A percentile compares a stretch with the other conserved stretches of the same genome.
These are phyloP conservation scores for Brassica napus DNA, from an alignment of 345 rosid species.

Conservation along the genomic window DNA sequence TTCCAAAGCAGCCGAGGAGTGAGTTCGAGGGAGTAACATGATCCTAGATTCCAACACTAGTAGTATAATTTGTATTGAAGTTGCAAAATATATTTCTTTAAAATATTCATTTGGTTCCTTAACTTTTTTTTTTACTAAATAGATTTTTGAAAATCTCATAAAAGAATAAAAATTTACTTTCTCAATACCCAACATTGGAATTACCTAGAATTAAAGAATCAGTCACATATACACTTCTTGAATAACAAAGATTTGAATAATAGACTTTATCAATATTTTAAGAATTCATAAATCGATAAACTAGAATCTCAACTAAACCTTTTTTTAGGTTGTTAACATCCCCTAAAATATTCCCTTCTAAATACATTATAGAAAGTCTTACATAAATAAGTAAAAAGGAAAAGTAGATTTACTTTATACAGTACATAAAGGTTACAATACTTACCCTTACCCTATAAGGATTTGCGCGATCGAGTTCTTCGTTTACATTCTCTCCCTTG, in stretches of 20 bases:
- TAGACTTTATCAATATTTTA: background rate
- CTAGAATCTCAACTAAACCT: background rate
- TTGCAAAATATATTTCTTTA: too few relatives aligned
- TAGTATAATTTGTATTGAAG: too few relatives aligned
- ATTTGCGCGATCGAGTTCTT: constrained; percentile 5
- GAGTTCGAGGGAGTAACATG: background rate
- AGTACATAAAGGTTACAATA: background rate
- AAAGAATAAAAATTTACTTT: too few relatives aligned
- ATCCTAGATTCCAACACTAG: too few relatives aligned
- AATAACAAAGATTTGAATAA: background rate
- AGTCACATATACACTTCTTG: background rate
- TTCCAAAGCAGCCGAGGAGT: background rate
- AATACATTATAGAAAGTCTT: background rate
- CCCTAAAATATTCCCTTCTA: background rate
- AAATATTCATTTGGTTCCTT: too few relatives aligned
- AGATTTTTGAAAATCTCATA: too few relatives aligned
- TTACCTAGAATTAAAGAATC: background rate
- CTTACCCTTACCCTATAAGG: background rate
- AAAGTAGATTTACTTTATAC: background rate
- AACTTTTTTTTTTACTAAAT: too few relatives aligned
- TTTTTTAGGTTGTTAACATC: background rate
- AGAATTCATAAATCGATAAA: background rate
- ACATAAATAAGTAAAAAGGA: background rate
- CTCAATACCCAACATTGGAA: background rate
- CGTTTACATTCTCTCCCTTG: background rate